A percentile compares a stretch with the other conserved stretches of the same genome.
Evolutionary conservation across 129 eudicot genomes (phyloP).

Genomic region (Cynara cardunculus): DNA sequence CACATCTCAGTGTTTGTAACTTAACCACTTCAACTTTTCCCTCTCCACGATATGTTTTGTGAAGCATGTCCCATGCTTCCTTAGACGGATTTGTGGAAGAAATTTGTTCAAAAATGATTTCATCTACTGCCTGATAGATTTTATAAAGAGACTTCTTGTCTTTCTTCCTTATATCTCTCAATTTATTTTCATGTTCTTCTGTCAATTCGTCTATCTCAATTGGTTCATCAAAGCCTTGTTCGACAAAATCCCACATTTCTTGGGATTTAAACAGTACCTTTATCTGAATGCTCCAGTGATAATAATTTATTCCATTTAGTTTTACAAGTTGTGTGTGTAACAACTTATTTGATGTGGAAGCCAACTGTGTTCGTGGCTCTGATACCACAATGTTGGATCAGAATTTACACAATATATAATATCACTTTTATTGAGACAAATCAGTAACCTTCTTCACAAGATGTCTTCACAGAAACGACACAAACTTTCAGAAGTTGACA

Average conservation of each 20-base stretch:
- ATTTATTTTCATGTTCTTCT: not conserved
- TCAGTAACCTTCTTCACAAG: too few relatives aligned
- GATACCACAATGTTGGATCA: not conserved
- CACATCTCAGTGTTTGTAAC: not conserved
- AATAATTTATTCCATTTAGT: conserved; percentile 8
- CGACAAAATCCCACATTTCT: conserved; percentile 11
- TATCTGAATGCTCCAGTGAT: conserved; percentile 7
- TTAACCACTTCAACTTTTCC: not conserved
- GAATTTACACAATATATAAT: too few relatives aligned
- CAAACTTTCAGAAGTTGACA: too few relatives aligned
- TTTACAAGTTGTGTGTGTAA: not conserved
- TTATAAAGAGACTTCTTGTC: not conserved
- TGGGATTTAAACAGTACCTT: conserved; percentile 12
- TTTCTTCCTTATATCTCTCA: not conserved
- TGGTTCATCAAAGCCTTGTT: not conserved
- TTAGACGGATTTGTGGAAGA: not conserved
- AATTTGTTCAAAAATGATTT: not conserved
- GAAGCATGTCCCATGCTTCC: not conserved
- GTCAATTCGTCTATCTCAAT: not conserved
- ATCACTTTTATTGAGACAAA: too few relatives aligned
- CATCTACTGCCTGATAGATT: not conserved
- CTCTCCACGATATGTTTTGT: not conserved
- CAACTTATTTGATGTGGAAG: not conserved
- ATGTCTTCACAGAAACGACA: too few relatives aligned
- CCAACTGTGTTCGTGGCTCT: not conserved